A percentile compares a stretch with the other conserved stretches of the same genome.
Conservation (phyloP, 2,329 filamentous ascomycete genomes). For the Botryotinia narcissicola region DNA sequence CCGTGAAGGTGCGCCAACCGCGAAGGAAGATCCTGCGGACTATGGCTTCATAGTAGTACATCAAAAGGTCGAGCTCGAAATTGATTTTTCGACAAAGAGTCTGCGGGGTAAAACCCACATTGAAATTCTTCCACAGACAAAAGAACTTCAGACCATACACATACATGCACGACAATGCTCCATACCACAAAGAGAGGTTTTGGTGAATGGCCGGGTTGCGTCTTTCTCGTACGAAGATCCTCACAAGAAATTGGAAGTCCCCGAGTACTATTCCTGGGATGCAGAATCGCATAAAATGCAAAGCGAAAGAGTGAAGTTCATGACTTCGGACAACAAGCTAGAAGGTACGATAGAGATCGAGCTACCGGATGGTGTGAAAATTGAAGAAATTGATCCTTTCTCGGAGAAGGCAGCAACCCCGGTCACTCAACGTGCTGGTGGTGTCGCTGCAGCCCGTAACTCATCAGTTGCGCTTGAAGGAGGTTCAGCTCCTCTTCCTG, state of each 20-base stretch:
- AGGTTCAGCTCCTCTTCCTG: constrained; percentile 38
- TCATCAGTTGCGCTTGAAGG: constrained; percentile 39
- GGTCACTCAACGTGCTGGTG: constrained; percentile 42
- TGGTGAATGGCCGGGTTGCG: constrained; percentile 45
- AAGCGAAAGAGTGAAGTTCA: constrained; percentile 58
- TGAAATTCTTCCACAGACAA: constrained; percentile 58
- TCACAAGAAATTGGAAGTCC: constrained; percentile 62
- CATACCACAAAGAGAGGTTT: constrained; percentile 54
- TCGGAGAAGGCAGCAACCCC: constrained; percentile 48
- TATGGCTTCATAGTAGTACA: constrained; percentile 60
- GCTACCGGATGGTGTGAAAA: constrained; percentile 58
- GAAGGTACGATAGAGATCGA: constrained; percentile 58
- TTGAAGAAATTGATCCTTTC: constrained; percentile 58
- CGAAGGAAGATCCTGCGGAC: constrained; percentile 20
- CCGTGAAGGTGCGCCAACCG: constrained; percentile 22
- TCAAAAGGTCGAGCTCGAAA: constrained; percentile 84
- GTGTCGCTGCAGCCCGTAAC: constrained; percentile 25
- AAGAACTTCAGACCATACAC: constrained; percentile 56
- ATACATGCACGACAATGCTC: constrained; percentile 63
- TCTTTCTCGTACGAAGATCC: constrained; percentile 52
- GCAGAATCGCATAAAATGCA: constrained; percentile 74
- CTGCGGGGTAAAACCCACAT: constrained; percentile 80
- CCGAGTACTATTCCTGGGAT: constrained; percentile 59
- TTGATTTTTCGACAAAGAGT: constrained; percentile 76
- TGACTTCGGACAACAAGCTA: constrained; percentile 39